Conservation (phyloP, 495 filamentous ascomycete genomes). For the Oidiodendron maius region DNA sequence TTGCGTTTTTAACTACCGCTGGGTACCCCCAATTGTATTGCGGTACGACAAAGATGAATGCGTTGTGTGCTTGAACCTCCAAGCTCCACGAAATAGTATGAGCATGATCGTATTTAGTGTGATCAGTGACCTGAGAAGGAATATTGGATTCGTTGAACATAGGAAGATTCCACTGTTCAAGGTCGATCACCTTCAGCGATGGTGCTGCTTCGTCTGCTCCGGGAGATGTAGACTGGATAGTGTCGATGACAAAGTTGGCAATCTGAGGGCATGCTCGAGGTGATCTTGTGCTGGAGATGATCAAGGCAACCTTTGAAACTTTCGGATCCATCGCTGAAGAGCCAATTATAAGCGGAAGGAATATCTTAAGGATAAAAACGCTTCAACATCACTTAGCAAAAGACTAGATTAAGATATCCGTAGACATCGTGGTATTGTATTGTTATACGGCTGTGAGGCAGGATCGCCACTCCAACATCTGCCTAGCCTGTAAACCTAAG, state of each 20-base stretch:
- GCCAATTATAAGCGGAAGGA: too few species aligned
- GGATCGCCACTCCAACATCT: too few species aligned
- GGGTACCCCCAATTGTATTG: slow-evolving; percentile 51
- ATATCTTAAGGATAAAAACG: too few species aligned
- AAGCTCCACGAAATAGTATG: slow-evolving; percentile 45
- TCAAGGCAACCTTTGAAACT: too few species aligned
- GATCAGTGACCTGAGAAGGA: slow-evolving; percentile 38
- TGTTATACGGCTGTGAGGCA: too few species aligned
- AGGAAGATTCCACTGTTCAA: slow-evolving; percentile 46
- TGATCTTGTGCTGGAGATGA: slow-evolving; percentile 32
- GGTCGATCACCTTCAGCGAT: slow-evolving; percentile 39
- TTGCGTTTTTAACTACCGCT: slow-evolving; percentile 54
- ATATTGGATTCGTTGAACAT: slow-evolving; percentile 49
- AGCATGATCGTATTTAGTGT: slow-evolving; percentile 36
- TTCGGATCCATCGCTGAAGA: too few species aligned
- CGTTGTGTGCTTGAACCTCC: too few species aligned
- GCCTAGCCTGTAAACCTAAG: too few species aligned
- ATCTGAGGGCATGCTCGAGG: slow-evolving; percentile 30
- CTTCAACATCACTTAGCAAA: too few species aligned
- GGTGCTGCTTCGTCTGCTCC: too few species aligned
- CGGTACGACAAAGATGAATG: slow-evolving; percentile 51
- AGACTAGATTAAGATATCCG: too few species aligned
- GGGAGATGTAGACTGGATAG: slow-evolving; percentile 17
- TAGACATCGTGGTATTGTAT: too few species aligned
- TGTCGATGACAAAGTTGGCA: slow-evolving; percentile 27